Evolutionary conservation across 306 rosid species (phyloP), one percentile per base, ranked within the genome.

Genomic region (Trifolium pratense): DNA sequence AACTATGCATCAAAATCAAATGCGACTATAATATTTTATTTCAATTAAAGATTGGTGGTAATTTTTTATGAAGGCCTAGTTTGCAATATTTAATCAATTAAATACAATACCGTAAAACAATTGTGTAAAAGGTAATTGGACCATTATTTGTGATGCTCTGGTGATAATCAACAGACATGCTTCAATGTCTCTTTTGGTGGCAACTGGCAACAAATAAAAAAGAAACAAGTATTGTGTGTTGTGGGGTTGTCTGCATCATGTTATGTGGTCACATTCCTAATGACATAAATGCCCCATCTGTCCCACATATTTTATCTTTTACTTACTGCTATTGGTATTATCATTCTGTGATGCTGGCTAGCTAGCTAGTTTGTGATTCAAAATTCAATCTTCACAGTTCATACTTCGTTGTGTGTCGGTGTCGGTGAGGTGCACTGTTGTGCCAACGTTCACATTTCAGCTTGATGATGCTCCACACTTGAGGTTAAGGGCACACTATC

Each of bases 211-310:
- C 64, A 58, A 58, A 31, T 10, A 58, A 26, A 58, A 26, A 58
- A 7, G 20, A 58, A 29, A 15, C 64, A 58, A 17, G 9, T 58
- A 14, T 6, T n/a, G 56, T 16, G 23, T 17, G 56, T 23, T 49
- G 17, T 49, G 56, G 29, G 26, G 3, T 26, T 48, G 6, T 29
- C 4, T 29, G 55, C 62, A 56, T 6, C 63, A 57, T 26, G 34
- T 57, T 26, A 57, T 34, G 63, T 57, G 63, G 34, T 57, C 63
- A 57, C 63, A 23, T 56, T 21, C 9, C 62, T 11, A 56, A 20
- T 53, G 20, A 5, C 34, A 56, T 20, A 59, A 59, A 59, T 59
- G 66, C 13, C 66, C 66, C 42, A 59, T 31, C 66, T 14, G 66
- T 29, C 66, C 12, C 66, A 29, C 66, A 7, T 59, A 15, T 15